Evolutionary conservation across 2,329 filamentous ascomycete species (phyloP).

Genomic region (Pleurostoma richardsiae): DNA sequence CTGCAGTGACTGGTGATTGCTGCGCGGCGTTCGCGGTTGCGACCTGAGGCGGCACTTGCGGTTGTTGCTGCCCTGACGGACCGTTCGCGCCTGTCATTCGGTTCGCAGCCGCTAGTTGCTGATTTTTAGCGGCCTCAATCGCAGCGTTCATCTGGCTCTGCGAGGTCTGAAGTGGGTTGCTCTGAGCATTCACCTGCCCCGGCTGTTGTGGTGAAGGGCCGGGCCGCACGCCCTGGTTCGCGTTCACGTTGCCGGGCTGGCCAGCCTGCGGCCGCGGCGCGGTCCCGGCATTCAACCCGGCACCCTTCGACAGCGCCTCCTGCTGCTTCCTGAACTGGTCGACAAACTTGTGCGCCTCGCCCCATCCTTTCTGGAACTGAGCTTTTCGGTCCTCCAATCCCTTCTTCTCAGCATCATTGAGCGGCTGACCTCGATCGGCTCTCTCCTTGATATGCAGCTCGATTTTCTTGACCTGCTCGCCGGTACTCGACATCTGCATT

Average conservation of each 20-base stretch:
- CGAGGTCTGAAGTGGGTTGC: conserved; percentile 22
- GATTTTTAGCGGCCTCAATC: conserved; percentile 40
- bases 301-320: conserved; percentile 19
- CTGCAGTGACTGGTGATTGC: conserved; percentile 13
- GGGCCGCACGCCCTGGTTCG: conserved; percentile 9
- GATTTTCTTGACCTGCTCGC: conserved; percentile 32
- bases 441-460: conserved; percentile 38
- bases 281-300: conserved; percentile 14
- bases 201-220: conserved; percentile 7
- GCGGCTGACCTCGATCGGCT: conserved; percentile 32
- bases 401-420: conserved; percentile 42
- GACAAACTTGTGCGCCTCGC: conserved; percentile 42
- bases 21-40: conserved; percentile 5
- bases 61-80: conserved; percentile 10
- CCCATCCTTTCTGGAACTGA: conserved; percentile 35
- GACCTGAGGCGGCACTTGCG: conserved; percentile 13
- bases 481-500: conserved; percentile 41
- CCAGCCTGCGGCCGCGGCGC: conserved; percentile 14
- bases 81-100: conserved; percentile 15
- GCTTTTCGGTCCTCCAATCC: conserved; percentile 38
- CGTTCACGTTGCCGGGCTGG: conserved; percentile 3
- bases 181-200: conserved; percentile 10
- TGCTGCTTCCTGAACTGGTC: conserved; percentile 42
- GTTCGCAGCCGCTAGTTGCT: conserved; percentile 24
- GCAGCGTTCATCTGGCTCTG: conserved; percentile 36